phyloP scores from a whole-genome alignment of 129 eudicot species.

The Saussurea involucrata region DNA sequence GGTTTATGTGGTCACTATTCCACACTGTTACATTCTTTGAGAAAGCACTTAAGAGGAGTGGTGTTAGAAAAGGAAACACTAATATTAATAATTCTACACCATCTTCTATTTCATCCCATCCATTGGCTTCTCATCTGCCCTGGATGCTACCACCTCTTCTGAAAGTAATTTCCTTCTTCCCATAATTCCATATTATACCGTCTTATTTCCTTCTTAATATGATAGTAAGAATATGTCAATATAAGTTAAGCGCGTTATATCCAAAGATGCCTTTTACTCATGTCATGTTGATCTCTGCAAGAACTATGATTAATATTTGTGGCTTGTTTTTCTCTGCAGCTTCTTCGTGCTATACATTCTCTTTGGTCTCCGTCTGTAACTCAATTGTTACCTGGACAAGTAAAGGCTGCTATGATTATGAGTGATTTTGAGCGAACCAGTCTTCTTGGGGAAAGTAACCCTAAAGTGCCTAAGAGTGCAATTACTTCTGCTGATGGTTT shows the following conservation, averaged over 20 bases:
- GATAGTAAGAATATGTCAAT: not conserved
- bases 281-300: not conserved
- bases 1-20: slow-evolving; percentile 92
- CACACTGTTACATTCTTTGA: slow-evolving; percentile 96
- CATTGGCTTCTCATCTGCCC: slow-evolving; percentile 81
- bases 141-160: slow-evolving; percentile 99
- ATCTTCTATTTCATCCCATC: slow-evolving; percentile 49
- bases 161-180: slow-evolving; percentile 53
- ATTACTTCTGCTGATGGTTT: slow-evolving; percentile 56
- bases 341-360: slow-evolving; percentile 90
- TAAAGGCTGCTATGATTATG: slow-evolving; percentile 82
- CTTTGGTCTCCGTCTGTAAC: slow-evolving; percentile 87
- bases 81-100: slow-evolving; percentile 38
- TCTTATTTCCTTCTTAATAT: not conserved
- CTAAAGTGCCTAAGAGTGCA: slow-evolving; percentile 58
- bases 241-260: not conserved
- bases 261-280: not conserved
- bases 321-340: slow-evolving; percentile 37
- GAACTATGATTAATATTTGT: not conserved
- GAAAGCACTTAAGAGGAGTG: slow-evolving; percentile 97
- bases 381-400: slow-evolving; percentile 82
- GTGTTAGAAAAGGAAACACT: slow-evolving; percentile 43
- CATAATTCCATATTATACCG: not conserved
- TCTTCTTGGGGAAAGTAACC: slow-evolving; percentile 79
- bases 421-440: slow-evolving; percentile 71